These are phyloP conservation scores for Calycina herbarum DNA, from an alignment of 2,329 filamentous ascomycete species.

Conservation along the genomic window DNA sequence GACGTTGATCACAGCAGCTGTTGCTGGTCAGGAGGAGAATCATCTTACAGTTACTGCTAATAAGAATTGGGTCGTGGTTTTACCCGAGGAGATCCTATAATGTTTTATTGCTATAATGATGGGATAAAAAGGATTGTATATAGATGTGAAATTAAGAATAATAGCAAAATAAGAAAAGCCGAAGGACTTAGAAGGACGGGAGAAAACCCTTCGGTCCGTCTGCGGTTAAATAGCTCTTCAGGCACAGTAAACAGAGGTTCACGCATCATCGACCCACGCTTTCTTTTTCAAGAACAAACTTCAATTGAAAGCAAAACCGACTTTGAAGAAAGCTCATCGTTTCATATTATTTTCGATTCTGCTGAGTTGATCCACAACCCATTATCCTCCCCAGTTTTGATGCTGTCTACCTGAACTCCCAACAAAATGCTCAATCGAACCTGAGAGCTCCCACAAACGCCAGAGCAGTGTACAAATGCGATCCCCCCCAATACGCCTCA, in stretches of 20 bases:
- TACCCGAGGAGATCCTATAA: not conserved
- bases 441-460: constrained; percentile 27
- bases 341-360: too few species aligned
- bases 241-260: too few species aligned
- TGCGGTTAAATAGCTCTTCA: too few species aligned
- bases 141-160: too few species aligned
- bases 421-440: constrained; percentile 27
- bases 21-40: not conserved
- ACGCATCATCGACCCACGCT: too few species aligned
- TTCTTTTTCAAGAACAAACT: too few species aligned
- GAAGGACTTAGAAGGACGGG: too few species aligned
- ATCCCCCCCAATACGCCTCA: constrained; percentile 13
- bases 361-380: not conserved
- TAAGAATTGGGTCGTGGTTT: not conserved
- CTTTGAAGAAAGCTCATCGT: not conserved
- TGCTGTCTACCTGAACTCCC: not conserved
- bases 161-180: not conserved
- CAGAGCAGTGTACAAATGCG: constrained; percentile 5
- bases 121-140: not conserved
- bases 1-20: not conserved
- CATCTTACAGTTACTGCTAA: not conserved
- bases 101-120: not conserved
- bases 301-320: not conserved
- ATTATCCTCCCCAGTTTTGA: not conserved
- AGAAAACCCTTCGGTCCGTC: too few species aligned